Percentiles rank a stretch among this genome's conserved stretches.
phyloP scores from a whole-genome alignment of 2,329 filamentous ascomycete genomes.

The Tympanopsis confertula region DNA sequence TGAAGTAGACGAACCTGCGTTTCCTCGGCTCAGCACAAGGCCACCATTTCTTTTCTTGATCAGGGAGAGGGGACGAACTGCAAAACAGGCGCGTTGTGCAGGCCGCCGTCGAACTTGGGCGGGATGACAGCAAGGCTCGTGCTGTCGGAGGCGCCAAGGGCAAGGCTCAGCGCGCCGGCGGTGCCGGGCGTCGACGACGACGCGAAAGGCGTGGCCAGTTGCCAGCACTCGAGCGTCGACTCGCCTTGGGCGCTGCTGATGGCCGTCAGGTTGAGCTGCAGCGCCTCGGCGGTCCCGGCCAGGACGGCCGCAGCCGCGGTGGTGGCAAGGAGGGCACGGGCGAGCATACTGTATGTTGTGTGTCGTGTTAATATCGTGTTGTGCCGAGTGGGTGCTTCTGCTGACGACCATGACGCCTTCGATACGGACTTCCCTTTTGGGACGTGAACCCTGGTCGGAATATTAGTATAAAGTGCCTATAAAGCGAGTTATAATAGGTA shows the following conservation, averaged over 20 bases:
- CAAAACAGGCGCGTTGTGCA: slow-evolving; percentile 25
- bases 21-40: slow-evolving; percentile 2
- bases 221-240: slow-evolving; percentile 33
- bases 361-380: too few species aligned
- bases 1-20: slow-evolving; percentile 20
- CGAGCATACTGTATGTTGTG: too few species aligned
- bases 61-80: slow-evolving; percentile 19
- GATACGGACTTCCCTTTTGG: too few species aligned
- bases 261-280: slow-evolving; percentile 31
- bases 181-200: slow-evolving; percentile 17
- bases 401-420: too few species aligned
- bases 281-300: too few species aligned
- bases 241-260: slow-evolving; percentile 19
- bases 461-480: too few species aligned
- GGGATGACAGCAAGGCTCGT: slow-evolving; percentile 23
- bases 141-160: slow-evolving; percentile 18
- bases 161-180: slow-evolving; percentile 14
- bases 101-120: slow-evolving; percentile 21
- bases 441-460: too few species aligned
- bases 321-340: too few species aligned
- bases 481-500: too few species aligned
- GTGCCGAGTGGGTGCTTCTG: too few species aligned
- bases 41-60: not conserved
- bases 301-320: too few species aligned
- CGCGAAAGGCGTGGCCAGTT: slow-evolving; percentile 20